Evolutionary conservation across 108 stramenopile genomes (phyloP).

Genomic region (Pseudonitzschia pungens): DNA sequence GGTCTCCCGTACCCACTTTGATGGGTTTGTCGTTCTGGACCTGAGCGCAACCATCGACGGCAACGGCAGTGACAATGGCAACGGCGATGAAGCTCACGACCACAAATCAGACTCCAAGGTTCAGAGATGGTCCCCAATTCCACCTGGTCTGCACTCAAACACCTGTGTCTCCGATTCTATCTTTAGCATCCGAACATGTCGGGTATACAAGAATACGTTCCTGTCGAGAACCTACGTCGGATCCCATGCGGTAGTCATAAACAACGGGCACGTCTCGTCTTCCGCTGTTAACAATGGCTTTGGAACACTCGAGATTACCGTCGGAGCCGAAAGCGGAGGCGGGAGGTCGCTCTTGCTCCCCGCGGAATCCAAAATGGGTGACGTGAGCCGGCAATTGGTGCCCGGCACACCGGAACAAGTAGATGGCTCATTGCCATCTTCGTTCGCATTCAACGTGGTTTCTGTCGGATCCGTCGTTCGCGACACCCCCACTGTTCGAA

Average conservation of each 20-base stretch:
- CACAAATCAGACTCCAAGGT: slow-evolving; percentile 7
- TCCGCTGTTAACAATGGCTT: slow-evolving; percentile 4
- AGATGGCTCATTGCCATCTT: neutral
- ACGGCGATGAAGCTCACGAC: too few species aligned
- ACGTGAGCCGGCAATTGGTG: slow-evolving; percentile 56
- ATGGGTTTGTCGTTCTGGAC: slow-evolving; percentile 42
- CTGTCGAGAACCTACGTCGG: slow-evolving; percentile 60
- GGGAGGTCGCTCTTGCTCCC: slow-evolving; percentile 45
- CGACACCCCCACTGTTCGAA: slow-evolving; percentile 57
- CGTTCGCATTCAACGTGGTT: slow-evolving; percentile 45
- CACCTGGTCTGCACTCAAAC: slow-evolving; percentile 62
- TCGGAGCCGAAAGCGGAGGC: slow-evolving; percentile 84
- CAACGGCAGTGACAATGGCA: slow-evolving; percentile 21
- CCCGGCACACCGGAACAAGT: neutral
- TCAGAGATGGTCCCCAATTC: slow-evolving; percentile 7
- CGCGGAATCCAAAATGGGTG: slow-evolving; percentile 62
- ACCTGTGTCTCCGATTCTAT: slow-evolving; percentile 52
- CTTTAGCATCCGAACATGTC: slow-evolving; percentile 45
- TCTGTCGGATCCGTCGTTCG: slow-evolving; percentile 46
- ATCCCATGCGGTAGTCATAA: slow-evolving; percentile 47
- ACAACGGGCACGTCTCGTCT: slow-evolving; percentile 56
- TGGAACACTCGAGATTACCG: slow-evolving; percentile 53
- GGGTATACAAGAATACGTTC: slow-evolving; percentile 62
- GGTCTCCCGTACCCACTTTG: slow-evolving; percentile 49
- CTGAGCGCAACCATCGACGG: slow-evolving; percentile 11